Evolutionary conservation across 1,284 basidiomycete species (phyloP), one percentile per base, ranked within the genome.

Genomic region (Cutaneotrichosporon sp.): DNA sequence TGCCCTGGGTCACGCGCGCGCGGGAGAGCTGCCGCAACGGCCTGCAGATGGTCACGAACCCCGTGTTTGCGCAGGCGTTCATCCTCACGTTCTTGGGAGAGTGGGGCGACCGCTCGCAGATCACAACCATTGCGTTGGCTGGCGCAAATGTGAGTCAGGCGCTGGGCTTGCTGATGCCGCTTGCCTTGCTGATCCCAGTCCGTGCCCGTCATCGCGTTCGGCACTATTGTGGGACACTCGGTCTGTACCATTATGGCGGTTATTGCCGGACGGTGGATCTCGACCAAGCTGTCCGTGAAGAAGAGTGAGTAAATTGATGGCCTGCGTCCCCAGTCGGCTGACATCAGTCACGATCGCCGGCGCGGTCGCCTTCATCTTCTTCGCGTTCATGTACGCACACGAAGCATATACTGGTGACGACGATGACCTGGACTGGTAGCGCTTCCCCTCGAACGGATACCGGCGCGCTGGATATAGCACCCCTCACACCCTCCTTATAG

Each of bases 71-170:
- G 3, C 93, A 98, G 74, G 85, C 91, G 0, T 98, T 98, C 64
- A 78, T 94, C 33, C 79, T 98, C 52, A 97, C 94, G 0, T 98
- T 98, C 75, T 79, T 98, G 11, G 96, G 93, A 20, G 94, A 98
- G 75, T 98, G 94, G 94, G 96, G 94, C 1, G 96, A 98, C 75
- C 79, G 94, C 39, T 92, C 88, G 67, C 96, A 98, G 76, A 94
- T 98, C 63, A 88, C 96, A 0, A 98, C 94, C 0, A 97, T 98
- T 61, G 93, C 91, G 3, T 79, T 98, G 44, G 96, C 88, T 2
- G 93, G 94, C 31, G 90, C 94, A 22, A 90, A 97, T 78, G 93
- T 97, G 67, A 64, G 86, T 80, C 11, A n/a, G n/a, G 2, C n/a
- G 2, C 29, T 2, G 14, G 34, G 19, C 8, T 11, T 2, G 34